phyloP scores from a whole-genome alignment of 345 rosid species.

The Erysimum cheiranthoides region DNA sequence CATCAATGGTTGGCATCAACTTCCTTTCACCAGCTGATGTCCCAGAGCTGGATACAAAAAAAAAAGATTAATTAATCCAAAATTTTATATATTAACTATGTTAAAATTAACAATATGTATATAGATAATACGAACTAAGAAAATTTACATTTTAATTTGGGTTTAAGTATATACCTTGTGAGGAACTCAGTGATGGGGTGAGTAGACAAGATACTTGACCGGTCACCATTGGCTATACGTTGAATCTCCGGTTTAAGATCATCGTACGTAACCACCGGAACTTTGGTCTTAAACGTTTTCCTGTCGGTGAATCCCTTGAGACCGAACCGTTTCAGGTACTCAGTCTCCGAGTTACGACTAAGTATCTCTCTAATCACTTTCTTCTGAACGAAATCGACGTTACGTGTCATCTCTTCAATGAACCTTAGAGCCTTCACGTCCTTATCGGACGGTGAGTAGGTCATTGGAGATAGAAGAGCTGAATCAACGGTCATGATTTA shows the following conservation, averaged over 20 bases:
- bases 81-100: not conserved
- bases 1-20: conserved; percentile 84
- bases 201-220: conserved; percentile 67
- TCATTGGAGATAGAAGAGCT: conserved; percentile 50
- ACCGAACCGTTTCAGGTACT: conserved; percentile 58
- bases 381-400: conserved; percentile 59
- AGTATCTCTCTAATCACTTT: conserved; percentile 59
- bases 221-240: conserved; percentile 76
- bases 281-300: conserved; percentile 54
- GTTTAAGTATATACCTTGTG: conserved; percentile 55
- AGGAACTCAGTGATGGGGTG: conserved; percentile 73
- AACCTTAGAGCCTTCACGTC: conserved; percentile 65
- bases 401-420: conserved; percentile 67
- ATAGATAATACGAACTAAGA: not conserved
- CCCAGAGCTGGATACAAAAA: conserved; percentile 65
- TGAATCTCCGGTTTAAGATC: conserved; percentile 76
- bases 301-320: conserved; percentile 63
- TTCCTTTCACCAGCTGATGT: conserved; percentile 97
- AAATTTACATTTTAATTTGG: not conserved
- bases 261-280: conserved; percentile 69
- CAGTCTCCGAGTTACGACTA: conserved; percentile 60
- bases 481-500: conserved; percentile 61
- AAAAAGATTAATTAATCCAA: not conserved
- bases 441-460: conserved; percentile 50
- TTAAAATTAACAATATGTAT: not conserved